These are phyloP conservation scores for Phialophora expanda DNA, from an alignment of 2,329 filamentous ascomycete genomes.

Conservation along the genomic window DNA sequence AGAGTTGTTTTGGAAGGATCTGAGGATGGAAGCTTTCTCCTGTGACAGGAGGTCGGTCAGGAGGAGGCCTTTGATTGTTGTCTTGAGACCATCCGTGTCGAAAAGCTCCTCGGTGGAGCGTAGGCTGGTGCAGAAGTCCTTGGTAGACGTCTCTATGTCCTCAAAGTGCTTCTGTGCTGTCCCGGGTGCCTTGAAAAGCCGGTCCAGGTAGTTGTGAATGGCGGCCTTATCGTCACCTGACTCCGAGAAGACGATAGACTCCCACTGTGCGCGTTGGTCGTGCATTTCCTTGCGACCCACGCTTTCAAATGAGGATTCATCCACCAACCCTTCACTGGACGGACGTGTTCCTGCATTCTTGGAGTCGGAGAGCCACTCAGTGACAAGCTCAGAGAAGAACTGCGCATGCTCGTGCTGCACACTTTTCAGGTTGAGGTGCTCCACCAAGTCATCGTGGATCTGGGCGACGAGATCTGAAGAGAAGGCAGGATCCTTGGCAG, in stretches of 20 bases:
- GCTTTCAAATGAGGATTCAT: conserved; percentile 50
- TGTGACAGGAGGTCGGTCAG: conserved; percentile 58
- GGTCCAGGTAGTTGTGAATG: conserved; percentile 58
- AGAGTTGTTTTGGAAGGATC: conserved; percentile 57
- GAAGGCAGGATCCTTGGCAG: conserved; percentile 60
- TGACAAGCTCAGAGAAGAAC: conserved; percentile 62
- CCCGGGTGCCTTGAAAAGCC: conserved; percentile 56
- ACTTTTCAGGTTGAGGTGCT: conserved; percentile 57
- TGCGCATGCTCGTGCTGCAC: conserved; percentile 62
- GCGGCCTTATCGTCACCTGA: conserved; percentile 53
- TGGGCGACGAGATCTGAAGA: conserved; percentile 53
- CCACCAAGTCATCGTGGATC: conserved; percentile 56
- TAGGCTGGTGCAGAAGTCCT: conserved; percentile 45
- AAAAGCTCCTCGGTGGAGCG: conserved; percentile 48
- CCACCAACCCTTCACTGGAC: conserved; percentile 36
- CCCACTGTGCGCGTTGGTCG: conserved; percentile 60
- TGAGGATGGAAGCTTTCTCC: conserved; percentile 57
- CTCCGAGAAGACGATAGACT: conserved; percentile 60
- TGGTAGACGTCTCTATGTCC: conserved; percentile 49
- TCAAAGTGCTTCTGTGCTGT: conserved; percentile 52
- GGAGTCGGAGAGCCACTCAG: conserved; percentile 57
- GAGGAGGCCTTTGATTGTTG: conserved; percentile 57
- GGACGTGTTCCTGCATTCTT: conserved; percentile 33
- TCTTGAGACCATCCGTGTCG: conserved; percentile 49
- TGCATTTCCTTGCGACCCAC: conserved; percentile 61